These are phyloP conservation scores for Cladosporium cucumerinum DNA, from an alignment of 2,329 filamentous ascomycete species.

Conservation along the genomic window DNA sequence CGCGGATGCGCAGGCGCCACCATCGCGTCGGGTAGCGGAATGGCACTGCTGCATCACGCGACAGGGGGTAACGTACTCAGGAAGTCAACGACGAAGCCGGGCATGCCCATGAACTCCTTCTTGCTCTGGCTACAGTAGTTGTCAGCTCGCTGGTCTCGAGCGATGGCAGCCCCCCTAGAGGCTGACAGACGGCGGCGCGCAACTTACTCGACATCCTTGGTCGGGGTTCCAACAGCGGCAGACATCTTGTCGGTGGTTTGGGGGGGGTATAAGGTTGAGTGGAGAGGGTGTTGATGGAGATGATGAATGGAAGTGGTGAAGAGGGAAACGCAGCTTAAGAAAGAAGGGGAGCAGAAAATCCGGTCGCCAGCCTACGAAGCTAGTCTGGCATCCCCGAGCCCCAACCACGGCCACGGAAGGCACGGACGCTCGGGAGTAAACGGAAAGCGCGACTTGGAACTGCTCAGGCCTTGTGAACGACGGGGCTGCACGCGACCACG, in stretches of 20 bases:
- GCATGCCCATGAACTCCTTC: conserved; percentile 32
- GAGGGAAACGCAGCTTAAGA: conserved; percentile 9
- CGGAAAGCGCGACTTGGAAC: neutral
- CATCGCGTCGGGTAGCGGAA: neutral
- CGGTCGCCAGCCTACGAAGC: neutral
- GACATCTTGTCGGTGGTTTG: conserved; percentile 12
- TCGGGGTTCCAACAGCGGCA: conserved; percentile 12
- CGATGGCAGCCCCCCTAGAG: neutral
- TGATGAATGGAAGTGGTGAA: conserved; percentile 10
- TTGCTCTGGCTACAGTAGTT: conserved; percentile 15
- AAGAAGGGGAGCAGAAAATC: conserved; percentile 7
- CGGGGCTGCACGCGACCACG: neutral
- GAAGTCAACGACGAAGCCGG: conserved; percentile 94
- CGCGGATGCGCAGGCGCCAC: conserved; percentile 12
- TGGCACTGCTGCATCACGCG: neutral
- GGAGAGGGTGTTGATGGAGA: conserved; percentile 15
- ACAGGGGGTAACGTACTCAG: conserved; percentile 71
- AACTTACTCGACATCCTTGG: conserved; percentile 18
- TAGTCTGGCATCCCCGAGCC: neutral
- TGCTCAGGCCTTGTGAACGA: neutral
- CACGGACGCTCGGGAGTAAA: conserved; percentile 1
- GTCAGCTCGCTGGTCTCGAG: conserved; percentile 1
- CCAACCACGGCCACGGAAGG: neutral
- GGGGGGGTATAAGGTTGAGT: conserved; percentile 5
- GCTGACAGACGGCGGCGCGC: neutral